A percentile compares a stretch with the other conserved stretches of the same genome.
These are phyloP conservation scores for Phytophthora gonapodyides DNA, from an alignment of 352 stramenopile genomes.

Conservation along the genomic window DNA sequence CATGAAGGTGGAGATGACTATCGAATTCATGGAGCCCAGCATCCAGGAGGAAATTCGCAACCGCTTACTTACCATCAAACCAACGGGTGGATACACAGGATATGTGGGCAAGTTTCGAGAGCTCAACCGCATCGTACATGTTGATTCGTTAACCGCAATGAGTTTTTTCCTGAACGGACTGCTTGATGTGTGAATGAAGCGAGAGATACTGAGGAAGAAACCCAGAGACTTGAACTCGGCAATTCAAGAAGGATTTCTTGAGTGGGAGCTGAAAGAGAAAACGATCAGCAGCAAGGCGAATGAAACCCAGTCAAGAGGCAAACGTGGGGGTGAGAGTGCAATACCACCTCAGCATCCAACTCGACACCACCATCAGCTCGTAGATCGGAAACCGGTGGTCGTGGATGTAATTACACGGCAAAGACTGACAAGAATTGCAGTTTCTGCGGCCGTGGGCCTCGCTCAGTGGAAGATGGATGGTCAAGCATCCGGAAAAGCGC, in stretches of 20 bases:
- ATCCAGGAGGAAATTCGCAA: constrained; percentile 12
- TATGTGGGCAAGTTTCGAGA: constrained; percentile 26
- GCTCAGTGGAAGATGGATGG: constrained; percentile 3
- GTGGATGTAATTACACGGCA: not conserved
- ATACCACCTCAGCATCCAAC: not conserved
- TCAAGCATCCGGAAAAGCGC: constrained; percentile 9
- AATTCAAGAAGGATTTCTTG: constrained; percentile 17
- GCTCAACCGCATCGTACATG: constrained; percentile 11
- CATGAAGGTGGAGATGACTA: constrained; percentile 7
- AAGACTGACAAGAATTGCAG: constrained; percentile 4
- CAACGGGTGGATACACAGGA: constrained; percentile 15
- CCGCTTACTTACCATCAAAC: constrained; percentile 15
- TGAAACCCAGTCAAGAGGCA: constrained; percentile 4
- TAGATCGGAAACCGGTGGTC: not conserved
- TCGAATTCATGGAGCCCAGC: constrained; percentile 23
- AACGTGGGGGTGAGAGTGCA: not conserved
- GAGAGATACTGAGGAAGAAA: constrained; percentile 16
- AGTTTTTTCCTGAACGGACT: constrained; percentile 24
- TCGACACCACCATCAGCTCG: not conserved
- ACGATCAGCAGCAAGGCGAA: not conserved
- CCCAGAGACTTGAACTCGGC: not conserved
- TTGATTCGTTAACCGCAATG: constrained; percentile 17
- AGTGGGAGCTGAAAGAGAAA: constrained; percentile 15
- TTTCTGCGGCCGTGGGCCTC: not conserved
- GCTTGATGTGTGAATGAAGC: constrained; percentile 12